Base-by-base conservation (phyloP, 495 filamentous ascomycete genomes). In the Penicillium bialowiezense region DNA sequence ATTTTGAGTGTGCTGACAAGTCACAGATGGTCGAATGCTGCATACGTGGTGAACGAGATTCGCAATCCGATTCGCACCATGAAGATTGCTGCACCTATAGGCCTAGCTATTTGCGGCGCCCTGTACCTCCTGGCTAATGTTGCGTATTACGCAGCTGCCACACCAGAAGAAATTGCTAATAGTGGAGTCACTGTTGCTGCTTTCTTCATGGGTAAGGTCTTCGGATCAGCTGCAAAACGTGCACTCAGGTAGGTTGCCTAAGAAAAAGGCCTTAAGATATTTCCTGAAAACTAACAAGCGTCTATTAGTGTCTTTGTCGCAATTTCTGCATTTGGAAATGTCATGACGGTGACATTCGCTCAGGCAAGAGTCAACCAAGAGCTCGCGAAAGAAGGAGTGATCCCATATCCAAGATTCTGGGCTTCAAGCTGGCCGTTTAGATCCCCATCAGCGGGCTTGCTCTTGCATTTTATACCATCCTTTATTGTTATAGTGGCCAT, bases 41-140 rank as follows among this genome's bases (percentile, higher is more conserved):
- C 83, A 47, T 86, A 89, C 50, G 85, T 89, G 10, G 59, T 88
- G 39, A 87, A 88, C 51, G 85, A 90, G 56, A 83, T 89, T 29
- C 79, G 81, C 41, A 69, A 88, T 48, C 86, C 86, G 0, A 77
- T 86, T 3, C 70, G 76, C 8, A 88, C 84, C 0, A 62, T 90
- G 8, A 83, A 77, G 39, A 78, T 79, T 1, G 84, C 82, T 14
- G 80, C 75, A 0, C 65, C 82, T 2, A 68, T 77, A 0, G 83
- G 81, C 4, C 70, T 90, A 1, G 47, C 73, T 1, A 82, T 81
- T 2, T 73, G 78, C 9, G 79, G 79, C 15, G 45, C 80, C 29
- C 63, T 88, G 7, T 89, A 88, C 51, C 45, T 85, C 13, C 62
- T 88, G 3, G 73, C 82, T 14, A 90, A 90, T 58, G 63, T 88